Percentiles rank a stretch among this genome's conserved stretches.
Conservation (phyloP, 2,329 filamentous ascomycete species). For the Colletotrichum incanum region DNA sequence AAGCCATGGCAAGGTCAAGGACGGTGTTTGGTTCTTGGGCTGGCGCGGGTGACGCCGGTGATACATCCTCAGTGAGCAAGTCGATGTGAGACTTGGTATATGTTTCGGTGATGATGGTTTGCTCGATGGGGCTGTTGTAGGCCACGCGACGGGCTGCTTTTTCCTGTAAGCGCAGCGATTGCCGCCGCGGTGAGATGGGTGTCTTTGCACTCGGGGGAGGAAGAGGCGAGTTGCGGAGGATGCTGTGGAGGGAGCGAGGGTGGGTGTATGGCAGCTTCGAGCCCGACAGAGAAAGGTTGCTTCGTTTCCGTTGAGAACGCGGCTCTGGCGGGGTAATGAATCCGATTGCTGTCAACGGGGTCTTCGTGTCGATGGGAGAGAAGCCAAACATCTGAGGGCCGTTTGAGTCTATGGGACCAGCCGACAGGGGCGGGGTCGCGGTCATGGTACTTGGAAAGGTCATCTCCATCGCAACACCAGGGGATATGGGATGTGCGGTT, state of each 20-base stretch:
- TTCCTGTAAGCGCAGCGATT: slow-evolving; percentile 69
- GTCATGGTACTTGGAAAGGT: slow-evolving; percentile 71
- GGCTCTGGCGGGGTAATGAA: slow-evolving; percentile 45
- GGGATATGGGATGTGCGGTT: slow-evolving; percentile 66
- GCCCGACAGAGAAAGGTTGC: slow-evolving; percentile 50
- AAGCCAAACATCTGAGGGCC: slow-evolving; percentile 64
- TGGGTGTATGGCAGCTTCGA: slow-evolving; percentile 70
- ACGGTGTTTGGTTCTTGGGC: slow-evolving; percentile 56
- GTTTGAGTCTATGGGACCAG: slow-evolving; percentile 63
- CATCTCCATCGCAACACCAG: slow-evolving; percentile 61
- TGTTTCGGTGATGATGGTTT: slow-evolving; percentile 75
- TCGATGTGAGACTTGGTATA: slow-evolving; percentile 77
- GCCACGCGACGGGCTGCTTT: slow-evolving; percentile 71
- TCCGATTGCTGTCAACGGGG: slow-evolving; percentile 30
- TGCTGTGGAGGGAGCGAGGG: slow-evolving; percentile 73
- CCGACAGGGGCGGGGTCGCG: slow-evolving; percentile 72
- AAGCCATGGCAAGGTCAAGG: slow-evolving; percentile 66
- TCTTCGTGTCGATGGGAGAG: slow-evolving; percentile 53
- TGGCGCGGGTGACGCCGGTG: slow-evolving; percentile 60
- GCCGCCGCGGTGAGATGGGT: slow-evolving; percentile 67
- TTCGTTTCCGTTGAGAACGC: slow-evolving; percentile 56
- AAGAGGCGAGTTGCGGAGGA: slow-evolving; percentile 77
- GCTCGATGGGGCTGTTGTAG: slow-evolving; percentile 74
- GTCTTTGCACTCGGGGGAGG: slow-evolving; percentile 67
- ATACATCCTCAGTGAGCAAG: slow-evolving; percentile 71